Percentiles rank a stretch among this genome's conserved stretches.
Conservation (phyloP, 495 filamentous ascomycete species). For the Lasiosphaeria miniovina region DNA sequence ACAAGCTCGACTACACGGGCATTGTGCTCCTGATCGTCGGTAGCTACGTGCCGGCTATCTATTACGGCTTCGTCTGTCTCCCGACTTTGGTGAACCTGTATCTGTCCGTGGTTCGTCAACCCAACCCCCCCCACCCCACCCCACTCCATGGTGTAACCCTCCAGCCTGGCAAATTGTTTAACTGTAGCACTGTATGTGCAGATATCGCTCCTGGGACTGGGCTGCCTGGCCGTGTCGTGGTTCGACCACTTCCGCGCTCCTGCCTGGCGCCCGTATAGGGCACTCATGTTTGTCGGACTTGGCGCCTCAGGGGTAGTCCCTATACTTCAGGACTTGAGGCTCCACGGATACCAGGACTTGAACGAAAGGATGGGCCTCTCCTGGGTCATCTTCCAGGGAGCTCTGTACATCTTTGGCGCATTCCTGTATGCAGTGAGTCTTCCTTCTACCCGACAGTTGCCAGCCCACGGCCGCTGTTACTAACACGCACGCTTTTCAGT, state of each 20-base stretch:
- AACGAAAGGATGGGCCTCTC: conserved; percentile 72
- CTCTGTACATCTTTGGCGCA: conserved; percentile 83
- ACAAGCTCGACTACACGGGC: conserved; percentile 81
- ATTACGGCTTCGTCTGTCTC: conserved; percentile 78
- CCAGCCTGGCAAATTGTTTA: conserved; percentile 1
- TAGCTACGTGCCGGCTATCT: conserved; percentile 80
- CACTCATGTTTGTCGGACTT: conserved; percentile 86
- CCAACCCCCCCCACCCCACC: too few species aligned
- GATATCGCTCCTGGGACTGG: conserved; percentile 74
- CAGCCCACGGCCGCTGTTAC: not conserved
- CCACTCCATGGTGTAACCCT: not conserved
- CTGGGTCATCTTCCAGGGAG: conserved; percentile 75
- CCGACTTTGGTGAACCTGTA: conserved; percentile 62
- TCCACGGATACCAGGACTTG: conserved; percentile 49
- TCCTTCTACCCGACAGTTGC: not conserved
- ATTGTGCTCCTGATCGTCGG: conserved; percentile 88
- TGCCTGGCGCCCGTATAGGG: conserved; percentile 77
- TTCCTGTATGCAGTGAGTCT: conserved; percentile 65
- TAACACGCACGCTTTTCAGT: conserved; percentile 19
- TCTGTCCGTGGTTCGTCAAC: conserved; percentile 62
- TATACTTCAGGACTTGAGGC: conserved; percentile 60
- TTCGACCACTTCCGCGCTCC: conserved; percentile 79
- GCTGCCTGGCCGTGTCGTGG: conserved; percentile 71
- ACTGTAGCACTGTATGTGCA: conserved; percentile 25
- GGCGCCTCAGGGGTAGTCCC: conserved; percentile 83